phyloP scores from a whole-genome alignment of 2,329 filamentous ascomycete genomes.

The Alternaria longipes region DNA sequence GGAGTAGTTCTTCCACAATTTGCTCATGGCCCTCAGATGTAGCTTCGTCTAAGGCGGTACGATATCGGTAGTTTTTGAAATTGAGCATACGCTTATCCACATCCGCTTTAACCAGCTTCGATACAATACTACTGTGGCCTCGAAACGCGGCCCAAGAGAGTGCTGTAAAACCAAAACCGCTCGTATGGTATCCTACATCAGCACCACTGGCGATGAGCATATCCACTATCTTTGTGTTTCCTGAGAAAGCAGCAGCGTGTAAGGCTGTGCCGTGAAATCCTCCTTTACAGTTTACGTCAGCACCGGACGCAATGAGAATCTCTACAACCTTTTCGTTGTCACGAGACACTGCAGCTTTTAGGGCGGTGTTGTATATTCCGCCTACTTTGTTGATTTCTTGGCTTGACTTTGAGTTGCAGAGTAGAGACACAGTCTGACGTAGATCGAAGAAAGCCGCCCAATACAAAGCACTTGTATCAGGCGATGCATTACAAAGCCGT shows the following conservation, averaged over 20 bases:
- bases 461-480: no score
- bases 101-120: background rate
- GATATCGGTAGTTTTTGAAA: background rate
- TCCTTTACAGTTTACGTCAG: background rate
- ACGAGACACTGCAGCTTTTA: background rate
- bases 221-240: background rate
- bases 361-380: background rate
- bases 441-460: background rate
- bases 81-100: background rate
- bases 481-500: background rate
- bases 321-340: background rate
- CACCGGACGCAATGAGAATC: background rate
- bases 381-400: background rate
- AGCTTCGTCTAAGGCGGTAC: background rate
- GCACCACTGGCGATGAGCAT: background rate
- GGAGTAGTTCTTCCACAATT: background rate
- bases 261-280: background rate
- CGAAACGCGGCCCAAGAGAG: no score
- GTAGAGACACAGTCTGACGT: background rate
- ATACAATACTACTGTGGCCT: background rate
- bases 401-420: background rate
- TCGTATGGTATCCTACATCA: background rate
- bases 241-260: background rate
- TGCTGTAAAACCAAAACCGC: no score
- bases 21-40: background rate